Base-by-base conservation (phyloP, 768 basidiomycete genomes). In the Cystobasidium onofrii region DNA sequence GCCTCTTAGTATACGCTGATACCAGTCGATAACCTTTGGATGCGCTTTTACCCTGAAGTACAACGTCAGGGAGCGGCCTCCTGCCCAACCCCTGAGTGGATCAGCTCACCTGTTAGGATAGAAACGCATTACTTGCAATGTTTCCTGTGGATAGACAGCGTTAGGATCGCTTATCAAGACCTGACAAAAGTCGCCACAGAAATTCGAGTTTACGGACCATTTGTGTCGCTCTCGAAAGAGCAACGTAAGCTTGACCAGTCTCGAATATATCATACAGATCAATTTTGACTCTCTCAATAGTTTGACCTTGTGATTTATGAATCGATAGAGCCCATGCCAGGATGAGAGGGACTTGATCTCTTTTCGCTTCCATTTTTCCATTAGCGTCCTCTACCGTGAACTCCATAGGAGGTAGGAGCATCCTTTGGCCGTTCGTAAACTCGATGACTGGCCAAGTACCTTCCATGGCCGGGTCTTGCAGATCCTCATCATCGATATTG, bases 241-340 rank as follows among this genome's bases (percentile, higher is more conserved):
- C 74, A 46, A 54, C 74, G 55, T 62, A 70, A 34, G 18, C 65
- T 61, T 54, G 52, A 27, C 50, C 66, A 25, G 27, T 43, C 36
- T 70, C 67, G 43, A 67, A 70, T 2, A 97, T 89, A 79, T 88
- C 89, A 29, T 88, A 88, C 39, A 99, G 84, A 79, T 98, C 93
- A 50, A 98, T 93, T 79, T 90, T 95, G 77, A 98, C 94, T 55
- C 92, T 87, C 31, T 93, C 90, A 9, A 99, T 84, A 0, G 96
- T 98, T 81, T 98, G 96, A 10, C 96, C 96, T 81, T 99, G 96
- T 12, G 90, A 90, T 80, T 99, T 99, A 81, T 99, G 96, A 75
- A 98, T 98, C 33, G 90, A 91, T 90, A 97, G 34, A 20, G 67
- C 36, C 52, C 46, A 67, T 25, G 67, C 66, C 27, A 69, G 54